These are phyloP conservation scores for Meyerozyma athensensis DNA, from an alignment of 1,139 yeast species.

Conservation along the genomic window DNA sequence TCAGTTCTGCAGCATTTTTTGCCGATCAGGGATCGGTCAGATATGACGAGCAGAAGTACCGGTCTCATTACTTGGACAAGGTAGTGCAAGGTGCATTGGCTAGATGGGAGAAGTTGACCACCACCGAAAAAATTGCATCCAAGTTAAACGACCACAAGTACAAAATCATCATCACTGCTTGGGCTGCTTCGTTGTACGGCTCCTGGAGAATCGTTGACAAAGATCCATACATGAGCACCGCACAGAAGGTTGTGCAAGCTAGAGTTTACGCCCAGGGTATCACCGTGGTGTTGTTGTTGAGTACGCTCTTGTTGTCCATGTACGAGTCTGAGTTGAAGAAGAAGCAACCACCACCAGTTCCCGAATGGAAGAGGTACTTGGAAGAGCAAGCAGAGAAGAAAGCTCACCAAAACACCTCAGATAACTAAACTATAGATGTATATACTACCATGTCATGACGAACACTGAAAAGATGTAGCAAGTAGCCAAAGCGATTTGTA, in stretches of 20 bases:
- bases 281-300: constrained; percentile 60
- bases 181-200: constrained; percentile 87
- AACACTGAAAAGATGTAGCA: too few species aligned
- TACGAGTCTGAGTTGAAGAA: constrained; percentile 52
- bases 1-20: constrained; percentile 46
- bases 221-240: constrained; percentile 69
- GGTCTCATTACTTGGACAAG: constrained; percentile 20
- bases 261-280: constrained; percentile 92
- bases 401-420: neutral
- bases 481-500: too few species aligned
- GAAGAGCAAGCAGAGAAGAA: constrained; percentile 1
- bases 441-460: too few species aligned
- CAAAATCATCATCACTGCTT: constrained; percentile 67
- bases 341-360: constrained; percentile 31
- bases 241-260: constrained; percentile 89
- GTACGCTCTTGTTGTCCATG: constrained; percentile 58
- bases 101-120: constrained; percentile 47
- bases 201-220: constrained; percentile 74
- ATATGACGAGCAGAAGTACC: constrained; percentile 50
- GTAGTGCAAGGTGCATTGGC: constrained; percentile 30
- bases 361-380: constrained; percentile 32
- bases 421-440: neutral
- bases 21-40: constrained; percentile 58
- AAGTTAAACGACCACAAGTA: constrained; percentile 59
- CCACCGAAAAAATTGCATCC: constrained; percentile 42